Evolutionary conservation across 2,329 filamentous ascomycete genomes (phyloP).

Genomic region (Emericellopsis cladophorae): DNA sequence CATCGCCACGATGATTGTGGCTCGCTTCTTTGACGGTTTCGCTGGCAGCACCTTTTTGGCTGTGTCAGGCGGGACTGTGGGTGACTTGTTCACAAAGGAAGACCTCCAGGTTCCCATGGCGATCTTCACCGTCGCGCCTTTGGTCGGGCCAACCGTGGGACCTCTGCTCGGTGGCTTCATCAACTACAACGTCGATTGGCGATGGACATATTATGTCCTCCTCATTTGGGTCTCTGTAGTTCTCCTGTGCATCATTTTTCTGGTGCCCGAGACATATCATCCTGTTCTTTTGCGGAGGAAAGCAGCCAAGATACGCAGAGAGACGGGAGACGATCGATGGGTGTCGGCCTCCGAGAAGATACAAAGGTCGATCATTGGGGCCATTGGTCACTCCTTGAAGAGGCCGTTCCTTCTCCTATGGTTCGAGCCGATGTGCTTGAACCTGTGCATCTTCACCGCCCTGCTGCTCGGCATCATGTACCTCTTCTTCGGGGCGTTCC

Average conservation of each 20-base stretch:
- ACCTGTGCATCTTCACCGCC: slow-evolving; percentile 71
- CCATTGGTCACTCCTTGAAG: slow-evolving; percentile 45
- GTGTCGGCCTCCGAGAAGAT: slow-evolving; percentile 64
- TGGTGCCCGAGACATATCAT: slow-evolving; percentile 83
- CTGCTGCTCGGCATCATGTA: slow-evolving; percentile 82
- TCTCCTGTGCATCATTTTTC: slow-evolving; percentile 49
- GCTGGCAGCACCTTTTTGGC: slow-evolving; percentile 55
- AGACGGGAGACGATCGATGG: slow-evolving; percentile 69
- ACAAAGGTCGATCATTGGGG: slow-evolving; percentile 51
- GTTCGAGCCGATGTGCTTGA: slow-evolving; percentile 75
- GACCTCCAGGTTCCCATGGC: slow-evolving; percentile 74
- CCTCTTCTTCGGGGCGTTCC: slow-evolving; percentile 83
- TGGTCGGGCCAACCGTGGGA: slow-evolving; percentile 47
- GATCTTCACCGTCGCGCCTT: slow-evolving; percentile 57
- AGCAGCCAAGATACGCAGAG: slow-evolving; percentile 53
- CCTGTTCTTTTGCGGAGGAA: slow-evolving; percentile 63
- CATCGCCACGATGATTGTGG: slow-evolving; percentile 66
- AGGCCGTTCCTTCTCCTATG: slow-evolving; percentile 70
- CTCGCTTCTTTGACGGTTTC: slow-evolving; percentile 66
- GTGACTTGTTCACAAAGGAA: slow-evolving; percentile 59
- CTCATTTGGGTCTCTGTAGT: slow-evolving; percentile 67
- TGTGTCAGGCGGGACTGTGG: slow-evolving; percentile 76
- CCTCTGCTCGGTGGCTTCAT: slow-evolving; percentile 67
- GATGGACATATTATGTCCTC: slow-evolving; percentile 76
- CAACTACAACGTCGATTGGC: slow-evolving; percentile 61